A percentile compares a stretch with the other conserved stretches of the same genome.
These are phyloP conservation scores for Botrytis deweyae DNA, from an alignment of 2,329 filamentous ascomycete genomes.

Conservation along the genomic window DNA sequence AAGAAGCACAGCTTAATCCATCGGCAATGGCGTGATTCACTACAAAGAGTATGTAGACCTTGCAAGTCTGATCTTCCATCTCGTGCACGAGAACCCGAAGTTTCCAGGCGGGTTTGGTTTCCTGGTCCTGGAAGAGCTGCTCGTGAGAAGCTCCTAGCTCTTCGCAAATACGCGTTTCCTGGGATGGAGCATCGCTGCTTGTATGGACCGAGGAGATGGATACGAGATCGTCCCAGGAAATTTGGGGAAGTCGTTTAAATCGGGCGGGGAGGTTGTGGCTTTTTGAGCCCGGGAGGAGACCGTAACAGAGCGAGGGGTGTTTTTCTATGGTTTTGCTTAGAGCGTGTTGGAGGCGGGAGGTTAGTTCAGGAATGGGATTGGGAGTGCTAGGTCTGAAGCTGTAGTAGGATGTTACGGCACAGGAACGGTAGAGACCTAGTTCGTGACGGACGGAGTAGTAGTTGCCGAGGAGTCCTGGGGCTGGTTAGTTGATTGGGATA, in stretches of 20 bases:
- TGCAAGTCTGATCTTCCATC: not conserved
- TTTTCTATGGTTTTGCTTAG: not conserved
- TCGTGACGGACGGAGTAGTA: slow-evolving; percentile 5
- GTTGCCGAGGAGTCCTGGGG: not conserved
- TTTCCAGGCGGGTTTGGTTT: slow-evolving; percentile 30
- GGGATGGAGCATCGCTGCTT: not conserved
- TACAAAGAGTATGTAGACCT: slow-evolving; percentile 28
- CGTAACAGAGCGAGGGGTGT: slow-evolving; percentile 2
- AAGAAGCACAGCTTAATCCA: slow-evolving; percentile 26
- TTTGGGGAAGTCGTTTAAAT: not conserved
- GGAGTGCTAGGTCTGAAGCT: not conserved
- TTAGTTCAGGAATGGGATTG: not conserved
- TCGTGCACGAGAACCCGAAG: slow-evolving; percentile 23
- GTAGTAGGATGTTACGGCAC: slow-evolving; percentile 6
- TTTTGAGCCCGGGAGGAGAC: not conserved
- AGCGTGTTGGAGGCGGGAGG: not conserved
- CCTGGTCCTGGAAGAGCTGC: slow-evolving; percentile 25
- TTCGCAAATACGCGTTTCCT: not conserved
- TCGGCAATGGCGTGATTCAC: slow-evolving; percentile 30
- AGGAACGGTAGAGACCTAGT: slow-evolving; percentile 5
- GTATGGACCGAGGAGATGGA: not conserved
- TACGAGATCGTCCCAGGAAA: slow-evolving; percentile 2
- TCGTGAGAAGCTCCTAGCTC: slow-evolving; percentile 28
- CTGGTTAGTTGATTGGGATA: not conserved
- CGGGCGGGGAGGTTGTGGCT: not conserved